Conservation (phyloP, 306 rosid species). For the Medicago ruthenica region DNA sequence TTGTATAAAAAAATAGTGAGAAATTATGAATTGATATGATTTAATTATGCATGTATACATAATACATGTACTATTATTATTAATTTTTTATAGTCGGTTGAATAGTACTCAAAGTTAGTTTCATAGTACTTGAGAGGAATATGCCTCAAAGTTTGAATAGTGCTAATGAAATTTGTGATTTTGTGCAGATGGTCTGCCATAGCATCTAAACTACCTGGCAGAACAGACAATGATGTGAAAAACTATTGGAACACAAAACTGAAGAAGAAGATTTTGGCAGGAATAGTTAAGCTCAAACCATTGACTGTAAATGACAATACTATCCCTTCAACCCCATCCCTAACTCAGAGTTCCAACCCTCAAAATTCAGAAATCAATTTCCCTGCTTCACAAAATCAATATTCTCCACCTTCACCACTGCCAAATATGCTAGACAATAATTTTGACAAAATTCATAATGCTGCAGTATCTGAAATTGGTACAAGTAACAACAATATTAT, state of each 20-base stretch:
- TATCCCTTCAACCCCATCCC: slow-evolving; percentile 37
- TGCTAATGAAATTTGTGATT: slow-evolving; percentile 20
- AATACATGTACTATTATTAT: too few species aligned
- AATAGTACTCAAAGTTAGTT: not conserved
- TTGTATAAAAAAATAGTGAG: too few species aligned
- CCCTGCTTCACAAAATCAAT: too few species aligned
- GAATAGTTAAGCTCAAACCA: slow-evolving; percentile 44
- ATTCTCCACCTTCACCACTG: too few species aligned
- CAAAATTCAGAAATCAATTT: not conserved
- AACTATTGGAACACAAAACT: slow-evolving; percentile 89
- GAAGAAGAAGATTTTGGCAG: slow-evolving; percentile 70
- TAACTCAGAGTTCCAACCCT: slow-evolving; percentile 41
- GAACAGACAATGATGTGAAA: slow-evolving; percentile 94
- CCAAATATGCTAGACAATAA: slow-evolving; percentile 5
- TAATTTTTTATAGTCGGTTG: too few species aligned
- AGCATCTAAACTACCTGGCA: slow-evolving; percentile 78
- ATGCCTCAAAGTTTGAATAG: not conserved
- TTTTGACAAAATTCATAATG: slow-evolving; percentile 25
- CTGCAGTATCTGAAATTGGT: slow-evolving; percentile 44
- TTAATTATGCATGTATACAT: too few species aligned
- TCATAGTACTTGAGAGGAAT: not conserved
- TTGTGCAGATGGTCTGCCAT: slow-evolving; percentile 79
- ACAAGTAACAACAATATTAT: slow-evolving; percentile 32
- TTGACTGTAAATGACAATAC: slow-evolving; percentile 26
- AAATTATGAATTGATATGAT: too few species aligned